Percentiles rank a stretch among this genome's conserved stretches.
phyloP scores from a whole-genome alignment of 179 eudicot species.

The Camellia oleifera region DNA sequence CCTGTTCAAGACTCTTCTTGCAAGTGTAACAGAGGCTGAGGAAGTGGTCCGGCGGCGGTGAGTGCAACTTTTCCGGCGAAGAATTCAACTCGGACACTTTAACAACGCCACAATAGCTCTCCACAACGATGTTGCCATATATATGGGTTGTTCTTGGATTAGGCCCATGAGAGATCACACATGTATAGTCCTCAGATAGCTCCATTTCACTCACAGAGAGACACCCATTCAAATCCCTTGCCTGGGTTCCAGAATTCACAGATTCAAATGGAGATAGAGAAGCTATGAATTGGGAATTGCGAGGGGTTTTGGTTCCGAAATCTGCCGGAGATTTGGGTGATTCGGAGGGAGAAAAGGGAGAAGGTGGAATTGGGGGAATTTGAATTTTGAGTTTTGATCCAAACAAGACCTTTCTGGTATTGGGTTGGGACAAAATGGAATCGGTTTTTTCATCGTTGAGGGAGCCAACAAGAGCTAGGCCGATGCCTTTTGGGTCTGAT shows the following conservation, averaged over 20 bases:
- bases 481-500: conserved; percentile 43
- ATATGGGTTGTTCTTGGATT: conserved; percentile 77
- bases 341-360: conserved; percentile 17
- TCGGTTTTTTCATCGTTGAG: conserved; percentile 12
- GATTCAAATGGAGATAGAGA: conserved; percentile 16
- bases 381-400: conserved; percentile 69
- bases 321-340: conserved; percentile 15
- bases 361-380: conserved; percentile 39
- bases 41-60: conserved; percentile 32
- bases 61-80: conserved; percentile 9
- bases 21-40: conserved; percentile 67
- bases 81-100: conserved; percentile 35
- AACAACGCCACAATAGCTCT: conserved; percentile 43
- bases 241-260: conserved; percentile 9
- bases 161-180: conserved; percentile 86
- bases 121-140: conserved; percentile 65
- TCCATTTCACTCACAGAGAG: conserved; percentile 48
- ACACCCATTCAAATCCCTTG: neutral
- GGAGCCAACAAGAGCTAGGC: conserved; percentile 61
- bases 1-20: conserved; percentile 33
- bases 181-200: conserved; percentile 79
- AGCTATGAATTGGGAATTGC: conserved; percentile 29
- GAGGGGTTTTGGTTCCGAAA: conserved; percentile 45
- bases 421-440: conserved; percentile 29
- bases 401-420: conserved; percentile 47